phyloP scores from a whole-genome alignment of 257 asterid species.

The Leonotis leonurus region DNA sequence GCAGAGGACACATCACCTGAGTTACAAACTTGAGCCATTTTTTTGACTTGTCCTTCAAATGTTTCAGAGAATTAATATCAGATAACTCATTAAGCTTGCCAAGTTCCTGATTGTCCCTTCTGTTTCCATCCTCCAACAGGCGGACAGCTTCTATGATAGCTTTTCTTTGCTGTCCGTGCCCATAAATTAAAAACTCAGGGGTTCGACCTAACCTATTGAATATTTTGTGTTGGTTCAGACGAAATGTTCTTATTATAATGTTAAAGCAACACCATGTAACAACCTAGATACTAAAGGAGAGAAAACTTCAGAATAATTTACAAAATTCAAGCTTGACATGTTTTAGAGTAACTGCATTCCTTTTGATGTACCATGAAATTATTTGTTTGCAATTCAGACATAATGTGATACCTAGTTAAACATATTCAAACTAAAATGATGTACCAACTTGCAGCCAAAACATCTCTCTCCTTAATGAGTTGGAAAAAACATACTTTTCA shows the following conservation, averaged over 20 bases:
- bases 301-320: slow-evolving; percentile 2
- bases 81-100: slow-evolving; percentile 34
- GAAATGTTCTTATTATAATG: background rate
- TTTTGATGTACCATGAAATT: slow-evolving; percentile 2
- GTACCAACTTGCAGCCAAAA: background rate
- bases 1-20: slow-evolving; percentile 40
- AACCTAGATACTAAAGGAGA: background rate
- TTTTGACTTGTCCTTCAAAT: slow-evolving; percentile 83
- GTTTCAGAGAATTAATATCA: slow-evolving; percentile 50
- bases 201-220: slow-evolving; percentile 79
- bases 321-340: slow-evolving; percentile 5
- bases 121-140: slow-evolving; percentile 59
- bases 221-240: slow-evolving; percentile 15
- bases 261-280: background rate
- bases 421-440: background rate
- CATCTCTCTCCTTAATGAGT: background rate
- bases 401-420: too few relatives aligned
- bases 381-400: too few relatives aligned
- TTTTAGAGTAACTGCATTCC: background rate
- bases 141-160: slow-evolving; percentile 89
- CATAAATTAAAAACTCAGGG: slow-evolving; percentile 70
- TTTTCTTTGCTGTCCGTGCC: slow-evolving; percentile 94
- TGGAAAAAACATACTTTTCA: slow-evolving; percentile 60
- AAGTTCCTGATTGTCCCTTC: slow-evolving; percentile 28
- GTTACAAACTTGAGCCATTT: slow-evolving; percentile 88